Percentiles rank a stretch among this genome's conserved stretches.
Evolutionary conservation across 257 asterid genomes (phyloP).

Genomic region (Jaltomata sinuosa): DNA sequence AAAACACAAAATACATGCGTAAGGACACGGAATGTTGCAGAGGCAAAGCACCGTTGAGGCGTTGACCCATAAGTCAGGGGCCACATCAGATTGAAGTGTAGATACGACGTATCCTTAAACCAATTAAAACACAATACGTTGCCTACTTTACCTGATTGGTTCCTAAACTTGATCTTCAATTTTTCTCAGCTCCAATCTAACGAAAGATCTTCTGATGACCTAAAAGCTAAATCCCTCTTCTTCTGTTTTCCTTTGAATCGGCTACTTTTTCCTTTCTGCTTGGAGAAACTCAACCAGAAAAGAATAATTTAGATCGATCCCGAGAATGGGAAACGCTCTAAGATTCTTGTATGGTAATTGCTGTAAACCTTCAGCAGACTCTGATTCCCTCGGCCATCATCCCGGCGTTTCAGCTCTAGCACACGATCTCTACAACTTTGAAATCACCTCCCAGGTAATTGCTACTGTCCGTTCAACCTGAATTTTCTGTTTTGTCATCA

Average conservation of each 20-base stretch:
- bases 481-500: neutral
- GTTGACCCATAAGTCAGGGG: neutral
- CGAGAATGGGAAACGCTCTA: conserved; percentile 66
- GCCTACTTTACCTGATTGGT: neutral
- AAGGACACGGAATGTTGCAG: neutral
- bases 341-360: conserved; percentile 50
- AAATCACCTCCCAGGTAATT: conserved; percentile 69
- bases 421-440: conserved; percentile 77
- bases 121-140: conserved; percentile 10
- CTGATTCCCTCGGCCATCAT: conserved; percentile 51
- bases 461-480: neutral
- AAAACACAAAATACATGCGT: neutral
- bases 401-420: conserved; percentile 68
- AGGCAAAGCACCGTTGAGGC: neutral
- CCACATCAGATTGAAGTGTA: neutral
- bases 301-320: neutral
- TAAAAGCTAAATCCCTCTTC: neutral
- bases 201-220: neutral
- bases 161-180: neutral
- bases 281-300: no score
- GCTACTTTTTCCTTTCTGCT: neutral
- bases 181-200: neutral
- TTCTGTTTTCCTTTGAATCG: neutral
- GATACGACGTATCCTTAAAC: neutral
- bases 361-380: conserved; percentile 37